phyloP scores from a whole-genome alignment of 2,329 filamentous ascomycete genomes.

The Hypoxylon sp. region DNA sequence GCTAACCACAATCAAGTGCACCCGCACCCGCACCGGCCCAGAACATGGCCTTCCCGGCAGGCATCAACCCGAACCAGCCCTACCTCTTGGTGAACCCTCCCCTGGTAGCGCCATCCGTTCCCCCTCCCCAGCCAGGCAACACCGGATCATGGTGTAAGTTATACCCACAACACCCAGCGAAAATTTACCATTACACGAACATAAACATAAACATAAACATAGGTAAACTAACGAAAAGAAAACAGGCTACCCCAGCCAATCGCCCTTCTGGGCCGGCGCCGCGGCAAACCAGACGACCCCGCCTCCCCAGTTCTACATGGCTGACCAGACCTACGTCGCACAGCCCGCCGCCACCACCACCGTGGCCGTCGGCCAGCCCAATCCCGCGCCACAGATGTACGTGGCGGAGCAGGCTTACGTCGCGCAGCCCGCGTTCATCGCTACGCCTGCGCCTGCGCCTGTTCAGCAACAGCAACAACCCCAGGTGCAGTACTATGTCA shows the following conservation, averaged over 20 bases:
- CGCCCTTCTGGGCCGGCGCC: slow-evolving; percentile 35
- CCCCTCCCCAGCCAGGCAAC: slow-evolving; percentile 32
- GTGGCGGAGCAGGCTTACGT: slow-evolving; percentile 29
- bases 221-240: slow-evolving; percentile 7
- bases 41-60: background rate
- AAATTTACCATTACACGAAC: background rate
- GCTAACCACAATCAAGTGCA: slow-evolving; percentile 8
- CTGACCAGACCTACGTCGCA: slow-evolving; percentile 2
- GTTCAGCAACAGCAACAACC: slow-evolving; percentile 11
- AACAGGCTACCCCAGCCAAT: slow-evolving; percentile 36
- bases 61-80: slow-evolving; percentile 23
- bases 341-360: background rate
- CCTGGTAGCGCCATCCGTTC: slow-evolving; percentile 33
- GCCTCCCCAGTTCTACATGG: slow-evolving; percentile 29
- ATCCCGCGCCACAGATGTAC: slow-evolving; percentile 1
- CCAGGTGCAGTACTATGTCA: slow-evolving; percentile 35
- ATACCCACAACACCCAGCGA: background rate
- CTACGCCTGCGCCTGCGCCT: no score
- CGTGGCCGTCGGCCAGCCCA: background rate
- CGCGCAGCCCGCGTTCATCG: slow-evolving; percentile 25
- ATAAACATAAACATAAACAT: background rate
- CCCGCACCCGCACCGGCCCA: slow-evolving; percentile 4
- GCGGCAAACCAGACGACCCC: slow-evolving; percentile 15
- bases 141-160: slow-evolving; percentile 40
- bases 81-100: slow-evolving; percentile 42